These are phyloP conservation scores for Chondrostereum purpureum DNA, from an alignment of 1,284 basidiomycete species.

Conservation along the genomic window DNA sequence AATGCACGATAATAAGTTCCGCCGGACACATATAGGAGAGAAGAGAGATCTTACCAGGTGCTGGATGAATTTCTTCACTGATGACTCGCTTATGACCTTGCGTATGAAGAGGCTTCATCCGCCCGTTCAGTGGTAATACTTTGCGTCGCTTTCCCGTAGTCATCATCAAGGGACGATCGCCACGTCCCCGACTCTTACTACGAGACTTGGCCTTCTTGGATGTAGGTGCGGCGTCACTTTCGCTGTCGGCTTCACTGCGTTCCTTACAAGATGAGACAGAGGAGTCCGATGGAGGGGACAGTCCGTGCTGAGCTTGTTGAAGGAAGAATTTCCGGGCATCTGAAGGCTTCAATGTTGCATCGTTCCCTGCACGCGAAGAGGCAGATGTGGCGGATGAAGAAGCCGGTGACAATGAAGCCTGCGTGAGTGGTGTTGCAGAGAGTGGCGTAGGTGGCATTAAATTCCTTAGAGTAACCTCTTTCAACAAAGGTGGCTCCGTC, in stretches of 20 bases:
- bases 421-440: neutral
- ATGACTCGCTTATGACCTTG: neutral
- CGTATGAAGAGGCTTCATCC: neutral
- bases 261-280: neutral
- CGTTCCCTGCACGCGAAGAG: neutral
- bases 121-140: neutral
- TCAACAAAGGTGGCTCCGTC: neutral
- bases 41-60: neutral
- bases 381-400: neutral
- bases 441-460: neutral
- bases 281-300: neutral
- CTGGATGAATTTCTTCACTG: neutral
- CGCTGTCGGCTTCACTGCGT: neutral
- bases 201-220: neutral
- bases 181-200: neutral
- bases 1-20: too few relatives aligned
- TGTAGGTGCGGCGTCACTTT: neutral
- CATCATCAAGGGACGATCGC: neutral
- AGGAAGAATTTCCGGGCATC: constrained; percentile 2
- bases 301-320: neutral
- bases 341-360: neutral
- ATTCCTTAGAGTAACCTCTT: neutral
- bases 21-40: too few relatives aligned
- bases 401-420: neutral
- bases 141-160: neutral